Percentiles rank a stretch among this genome's conserved stretches.
phyloP scores from a whole-genome alignment of 768 basidiomycete genomes.

The Bullera alba region DNA sequence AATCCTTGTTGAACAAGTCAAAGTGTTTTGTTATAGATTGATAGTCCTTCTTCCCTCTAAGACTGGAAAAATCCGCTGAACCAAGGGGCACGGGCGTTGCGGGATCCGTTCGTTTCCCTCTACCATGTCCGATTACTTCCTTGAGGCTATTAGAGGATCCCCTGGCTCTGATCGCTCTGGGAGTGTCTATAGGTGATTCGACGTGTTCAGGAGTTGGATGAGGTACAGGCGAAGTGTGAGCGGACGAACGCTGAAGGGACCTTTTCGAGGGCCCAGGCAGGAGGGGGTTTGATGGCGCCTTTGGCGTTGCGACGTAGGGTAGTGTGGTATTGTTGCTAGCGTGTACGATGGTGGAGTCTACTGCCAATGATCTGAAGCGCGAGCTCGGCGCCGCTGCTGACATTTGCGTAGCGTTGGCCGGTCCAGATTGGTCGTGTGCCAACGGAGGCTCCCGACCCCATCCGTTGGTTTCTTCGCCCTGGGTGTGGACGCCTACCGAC shows the following conservation, averaged over 20 bases:
- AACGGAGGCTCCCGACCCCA: background rate
- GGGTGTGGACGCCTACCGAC: no score
- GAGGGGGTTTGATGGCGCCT: background rate
- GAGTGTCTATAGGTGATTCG: slow-evolving; percentile 26
- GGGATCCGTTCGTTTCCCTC: slow-evolving; percentile 16
- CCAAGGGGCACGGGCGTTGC: slow-evolving; percentile 29
- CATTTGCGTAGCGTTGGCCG: background rate
- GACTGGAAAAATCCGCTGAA: slow-evolving; percentile 4
- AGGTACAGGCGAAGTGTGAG: background rate
- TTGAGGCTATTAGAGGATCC: background rate
- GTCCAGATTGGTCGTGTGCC: background rate
- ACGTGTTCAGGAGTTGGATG: slow-evolving; percentile 2
- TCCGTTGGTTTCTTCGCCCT: background rate
- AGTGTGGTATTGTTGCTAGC: background rate
- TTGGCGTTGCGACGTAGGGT: background rate
- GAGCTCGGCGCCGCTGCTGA: background rate
- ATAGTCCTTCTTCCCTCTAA: slow-evolving; percentile 18
- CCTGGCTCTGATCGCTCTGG: slow-evolving; percentile 4
- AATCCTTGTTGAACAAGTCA: slow-evolving; percentile 15
- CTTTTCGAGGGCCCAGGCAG: background rate
- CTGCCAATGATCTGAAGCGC: background rate
- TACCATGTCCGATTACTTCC: no score
- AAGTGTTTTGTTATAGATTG: slow-evolving; percentile 23
- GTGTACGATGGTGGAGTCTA: background rate
- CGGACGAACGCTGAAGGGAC: background rate